Evolutionary conservation across 2,329 filamentous ascomycete species (phyloP), one percentile per base, ranked within the genome.

Genomic region (Aureobasidium sp.): DNA sequence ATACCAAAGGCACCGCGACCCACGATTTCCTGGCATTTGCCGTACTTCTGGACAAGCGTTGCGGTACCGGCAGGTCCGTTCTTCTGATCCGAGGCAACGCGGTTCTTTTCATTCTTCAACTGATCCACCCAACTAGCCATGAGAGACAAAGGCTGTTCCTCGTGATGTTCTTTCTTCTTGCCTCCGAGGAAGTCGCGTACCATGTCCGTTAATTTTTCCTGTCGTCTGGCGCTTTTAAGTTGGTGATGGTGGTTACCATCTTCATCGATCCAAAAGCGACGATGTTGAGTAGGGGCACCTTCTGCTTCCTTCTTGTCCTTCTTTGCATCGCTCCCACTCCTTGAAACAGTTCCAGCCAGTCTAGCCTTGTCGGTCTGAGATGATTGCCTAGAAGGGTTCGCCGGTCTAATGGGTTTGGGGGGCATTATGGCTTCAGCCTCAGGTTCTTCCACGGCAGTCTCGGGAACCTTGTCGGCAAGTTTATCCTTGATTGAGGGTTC

Each of bases 51-150:
- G 1, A 94, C 90, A 53, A 99, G 80, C 0, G 92, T 92, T 24
- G 85, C 86, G 17, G 89, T 87, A 20, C 87, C 82, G 70, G 88
- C 89, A 7, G 88, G 84, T 0, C 88, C 88, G 27, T 84, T 85
- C 73, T 88, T 94, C 77, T 88, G 91, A 69, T 96, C 90, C 43
- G 83, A 78, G 1, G 87, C 86, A 59, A 86, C 74, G 72, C 82
- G 84, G 64, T 95, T 91, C 73, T 91, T 92, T 74, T 97, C 92
- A 67, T 85, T 88, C 73, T 92, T 90, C 68, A 97, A 82, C 65
- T 95, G 92, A 73, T 97, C 93, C 62, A 97, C 92, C 93, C 93
- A 97, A 69, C 86, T 92, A 32, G 92, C 94, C 78, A 97, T 94
- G 62, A 99, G 82, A 8, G 93, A 97, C 50, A 97, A 79, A 67